Conservation (phyloP, 1,139 yeast species). For the Saccharomyces hybrid region DNA sequence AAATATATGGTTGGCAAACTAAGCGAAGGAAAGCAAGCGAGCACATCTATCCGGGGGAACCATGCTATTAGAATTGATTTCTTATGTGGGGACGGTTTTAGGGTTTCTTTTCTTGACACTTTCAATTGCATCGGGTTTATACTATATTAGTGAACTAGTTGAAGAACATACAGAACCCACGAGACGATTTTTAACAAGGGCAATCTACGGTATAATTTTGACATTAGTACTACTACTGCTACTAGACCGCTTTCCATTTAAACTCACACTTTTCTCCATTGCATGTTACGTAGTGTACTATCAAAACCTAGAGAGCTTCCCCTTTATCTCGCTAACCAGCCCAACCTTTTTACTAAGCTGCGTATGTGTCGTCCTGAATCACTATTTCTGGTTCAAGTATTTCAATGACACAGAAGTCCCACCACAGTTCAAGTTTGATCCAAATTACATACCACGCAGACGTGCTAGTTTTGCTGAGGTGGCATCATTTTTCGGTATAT, state of each 20-base stretch:
- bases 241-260: conserved; percentile 73
- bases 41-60: too few species aligned
- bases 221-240: conserved; percentile 50
- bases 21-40: too few species aligned
- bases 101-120: conserved; percentile 72
- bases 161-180: conserved; percentile 92
- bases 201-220: conserved; percentile 53
- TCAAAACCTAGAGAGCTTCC: conserved; percentile 73
- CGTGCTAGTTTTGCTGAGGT: conserved; percentile 82
- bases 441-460: conserved; percentile 56
- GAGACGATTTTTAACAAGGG: conserved; percentile 52
- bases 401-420: conserved; percentile 55
- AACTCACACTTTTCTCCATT: conserved; percentile 56
- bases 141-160: conserved; percentile 83
- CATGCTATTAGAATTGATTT: conserved; percentile 49
- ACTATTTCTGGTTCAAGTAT: conserved; percentile 82
- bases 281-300: conserved; percentile 64
- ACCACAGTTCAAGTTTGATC: conserved; percentile 44
- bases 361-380: conserved; percentile 67
- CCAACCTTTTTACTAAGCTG: conserved; percentile 68
- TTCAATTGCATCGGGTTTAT: conserved; percentile 80
- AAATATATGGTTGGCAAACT: too few species aligned
- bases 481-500: conserved; percentile 86
- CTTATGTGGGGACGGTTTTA: conserved; percentile 61
- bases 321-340: conserved; percentile 68